A percentile compares a stretch with the other conserved stretches of the same genome.
Conservation (phyloP, 768 basidiomycete species). For the Mycena albidolilacea region DNA sequence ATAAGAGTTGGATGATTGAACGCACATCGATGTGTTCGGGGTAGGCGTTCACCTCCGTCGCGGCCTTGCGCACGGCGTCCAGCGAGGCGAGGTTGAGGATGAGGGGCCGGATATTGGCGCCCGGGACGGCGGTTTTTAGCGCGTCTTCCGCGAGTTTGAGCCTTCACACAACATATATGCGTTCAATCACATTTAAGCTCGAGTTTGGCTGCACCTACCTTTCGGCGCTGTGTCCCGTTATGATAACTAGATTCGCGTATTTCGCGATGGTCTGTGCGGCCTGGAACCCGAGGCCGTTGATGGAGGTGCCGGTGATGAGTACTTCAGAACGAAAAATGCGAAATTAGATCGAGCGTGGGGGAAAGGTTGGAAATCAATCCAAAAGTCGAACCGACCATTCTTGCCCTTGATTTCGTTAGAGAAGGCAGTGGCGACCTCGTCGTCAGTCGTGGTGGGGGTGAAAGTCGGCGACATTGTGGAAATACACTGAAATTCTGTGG, state of each 20-base stretch:
- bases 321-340: constrained; percentile 5
- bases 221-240: constrained; percentile 36
- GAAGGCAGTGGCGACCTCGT: constrained; percentile 24
- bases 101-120: constrained; percentile 34
- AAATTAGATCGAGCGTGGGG: neutral
- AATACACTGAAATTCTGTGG: too few species aligned
- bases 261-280: constrained; percentile 26
- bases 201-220: constrained; percentile 3
- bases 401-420: constrained; percentile 33
- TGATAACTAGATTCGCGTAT: constrained; percentile 33
- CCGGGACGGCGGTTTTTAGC: constrained; percentile 24
- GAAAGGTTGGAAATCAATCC: neutral
- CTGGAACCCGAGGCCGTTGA: constrained; percentile 35
- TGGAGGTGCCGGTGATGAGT: constrained; percentile 36
- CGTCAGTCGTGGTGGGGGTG: constrained; percentile 7
- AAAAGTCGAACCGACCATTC: constrained; percentile 19
- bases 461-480: constrained; percentile 10
- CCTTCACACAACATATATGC: neutral
- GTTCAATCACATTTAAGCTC: neutral
- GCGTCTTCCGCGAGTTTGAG: constrained; percentile 30
- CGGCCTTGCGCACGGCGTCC: constrained; percentile 26
- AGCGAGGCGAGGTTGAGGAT: constrained; percentile 34
- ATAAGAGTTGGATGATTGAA: too few species aligned
- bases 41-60: constrained; percentile 38
- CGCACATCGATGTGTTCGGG: constrained; percentile 30